A percentile compares a stretch with the other conserved stretches of the same genome.
phyloP scores from a whole-genome alignment of 371 early-diverging fungal species.

The Rhizopus microsporus region DNA sequence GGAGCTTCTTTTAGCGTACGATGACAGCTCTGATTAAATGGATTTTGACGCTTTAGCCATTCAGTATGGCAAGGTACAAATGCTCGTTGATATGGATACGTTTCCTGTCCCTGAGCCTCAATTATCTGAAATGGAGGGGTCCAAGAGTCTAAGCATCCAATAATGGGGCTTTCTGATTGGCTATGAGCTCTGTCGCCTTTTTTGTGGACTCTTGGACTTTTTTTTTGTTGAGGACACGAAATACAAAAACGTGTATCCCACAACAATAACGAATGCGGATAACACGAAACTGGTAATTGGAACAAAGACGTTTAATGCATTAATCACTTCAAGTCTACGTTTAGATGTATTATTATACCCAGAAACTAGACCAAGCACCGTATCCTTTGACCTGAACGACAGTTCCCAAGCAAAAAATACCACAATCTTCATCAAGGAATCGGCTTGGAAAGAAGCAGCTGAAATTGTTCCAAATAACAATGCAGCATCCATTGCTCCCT shows the following conservation, averaged over 20 bases:
- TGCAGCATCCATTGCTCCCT: conserved; percentile 14
- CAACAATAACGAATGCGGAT: conserved; percentile 14
- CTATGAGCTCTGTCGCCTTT: too few relatives aligned
- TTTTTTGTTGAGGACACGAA: conserved; percentile 7
- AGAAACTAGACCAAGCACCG: conserved; percentile 11
- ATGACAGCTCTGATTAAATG: conserved; percentile 13
- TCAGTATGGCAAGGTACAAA: conserved; percentile 4
- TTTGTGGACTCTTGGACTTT: too few relatives aligned
- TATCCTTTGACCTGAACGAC: conserved; percentile 12
- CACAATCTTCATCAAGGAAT: conserved; percentile 12
- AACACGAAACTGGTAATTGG: conserved; percentile 24
- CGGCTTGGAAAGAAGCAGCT: conserved; percentile 16
- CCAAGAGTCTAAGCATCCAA: too few relatives aligned
- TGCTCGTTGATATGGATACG: neutral
- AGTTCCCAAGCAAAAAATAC: conserved; percentile 15
- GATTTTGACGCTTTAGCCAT: conserved; percentile 9
- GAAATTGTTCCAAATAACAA: conserved; percentile 14
- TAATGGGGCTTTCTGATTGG: too few relatives aligned
- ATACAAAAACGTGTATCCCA: conserved; percentile 32
- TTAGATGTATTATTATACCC: conserved; percentile 13
- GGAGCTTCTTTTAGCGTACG: conserved; percentile 5
- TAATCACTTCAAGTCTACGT: conserved; percentile 21
- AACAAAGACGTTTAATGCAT: conserved; percentile 26
- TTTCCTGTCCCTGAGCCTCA: conserved; percentile 6
- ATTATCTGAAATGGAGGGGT: conserved; percentile 13